Percentiles rank a stretch among this genome's conserved stretches.
Conservation (phyloP, 1,284 basidiomycete genomes). For the Pseudozyma thailandica region DNA sequence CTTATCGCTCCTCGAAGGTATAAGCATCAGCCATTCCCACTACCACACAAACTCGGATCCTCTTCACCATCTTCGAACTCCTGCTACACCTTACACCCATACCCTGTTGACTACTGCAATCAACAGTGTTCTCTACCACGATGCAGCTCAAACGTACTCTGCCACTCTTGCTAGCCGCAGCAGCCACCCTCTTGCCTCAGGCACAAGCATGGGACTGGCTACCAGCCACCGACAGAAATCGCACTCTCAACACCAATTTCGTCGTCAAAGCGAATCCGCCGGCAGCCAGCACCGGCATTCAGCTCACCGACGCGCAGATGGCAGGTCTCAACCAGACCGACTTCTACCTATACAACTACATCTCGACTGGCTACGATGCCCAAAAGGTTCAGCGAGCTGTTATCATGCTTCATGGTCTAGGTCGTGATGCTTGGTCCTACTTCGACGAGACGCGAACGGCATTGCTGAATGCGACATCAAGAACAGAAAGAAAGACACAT, state of each 20-base stretch:
- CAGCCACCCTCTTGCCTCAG: slow-evolving; percentile 1
- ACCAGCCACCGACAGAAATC: slow-evolving; percentile 39
- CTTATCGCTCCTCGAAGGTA: too few species aligned
- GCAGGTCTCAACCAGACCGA: slow-evolving; percentile 21
- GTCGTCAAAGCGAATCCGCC: slow-evolving; percentile 34
- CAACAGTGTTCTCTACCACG: too few species aligned
- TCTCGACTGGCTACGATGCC: slow-evolving; percentile 36
- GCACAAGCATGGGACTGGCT: slow-evolving; percentile 44
- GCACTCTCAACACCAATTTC: slow-evolving; percentile 41
- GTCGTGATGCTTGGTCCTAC: slow-evolving; percentile 55
- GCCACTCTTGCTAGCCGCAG: slow-evolving; percentile 8
- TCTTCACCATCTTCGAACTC: too few species aligned
- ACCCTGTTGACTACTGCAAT: not conserved
- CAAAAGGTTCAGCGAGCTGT: slow-evolving; percentile 42
- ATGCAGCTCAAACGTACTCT: slow-evolving; percentile 13
- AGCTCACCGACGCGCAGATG: slow-evolving; percentile 14
- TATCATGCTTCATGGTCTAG: slow-evolving; percentile 51
- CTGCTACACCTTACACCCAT: not conserved
- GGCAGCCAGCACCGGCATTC: not conserved
- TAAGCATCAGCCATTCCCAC: too few species aligned
- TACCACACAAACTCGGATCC: too few species aligned
- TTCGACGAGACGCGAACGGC: slow-evolving; percentile 45
- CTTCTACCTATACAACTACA: slow-evolving; percentile 49
- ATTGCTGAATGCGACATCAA: slow-evolving; percentile 46
- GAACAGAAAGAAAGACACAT: slow-evolving; percentile 19